phyloP scores from a whole-genome alignment of 2,329 filamentous ascomycete species.

The Xylariales sp. region DNA sequence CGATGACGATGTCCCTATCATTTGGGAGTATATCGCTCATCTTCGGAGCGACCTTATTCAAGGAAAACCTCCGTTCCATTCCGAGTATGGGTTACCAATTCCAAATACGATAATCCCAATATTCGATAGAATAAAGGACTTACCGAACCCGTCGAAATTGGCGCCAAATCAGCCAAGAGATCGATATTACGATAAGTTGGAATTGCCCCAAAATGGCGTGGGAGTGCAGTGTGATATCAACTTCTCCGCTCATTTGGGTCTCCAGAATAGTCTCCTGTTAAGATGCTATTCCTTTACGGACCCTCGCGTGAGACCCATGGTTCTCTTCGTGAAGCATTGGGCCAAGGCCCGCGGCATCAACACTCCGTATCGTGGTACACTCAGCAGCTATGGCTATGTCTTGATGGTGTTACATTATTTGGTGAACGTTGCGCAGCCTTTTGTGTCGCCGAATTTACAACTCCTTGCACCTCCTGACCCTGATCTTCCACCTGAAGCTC shows the following conservation, averaged over 20 bases:
- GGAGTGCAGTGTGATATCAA: conserved; percentile 93
- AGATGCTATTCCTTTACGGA: conserved; percentile 81
- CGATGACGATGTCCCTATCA: conserved; percentile 26
- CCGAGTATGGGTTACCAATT: conserved; percentile 34
- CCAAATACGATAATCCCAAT: conserved; percentile 27
- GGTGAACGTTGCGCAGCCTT: conserved; percentile 74
- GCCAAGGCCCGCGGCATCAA: conserved; percentile 83
- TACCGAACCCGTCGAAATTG: conserved; percentile 47
- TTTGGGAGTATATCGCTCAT: conserved; percentile 46
- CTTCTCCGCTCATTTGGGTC: conserved; percentile 76
- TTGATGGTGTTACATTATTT: conserved; percentile 90
- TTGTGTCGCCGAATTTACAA: conserved; percentile 82
- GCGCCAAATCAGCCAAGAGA: conserved; percentile 48
- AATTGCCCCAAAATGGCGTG: conserved; percentile 70
- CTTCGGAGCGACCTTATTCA: conserved; percentile 37
- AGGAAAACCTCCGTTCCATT: conserved; percentile 14
- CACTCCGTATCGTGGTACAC: conserved; percentile 76
- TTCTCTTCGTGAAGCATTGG: conserved; percentile 88
- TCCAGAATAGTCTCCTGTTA: conserved; percentile 79
- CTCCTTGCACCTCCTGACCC: conserved; percentile 37
- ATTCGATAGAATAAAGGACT: conserved; percentile 37
- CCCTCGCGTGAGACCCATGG: conserved; percentile 68
- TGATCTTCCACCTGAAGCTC: conserved; percentile 31
- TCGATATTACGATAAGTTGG: conserved; percentile 56
- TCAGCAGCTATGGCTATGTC: conserved; percentile 88